Evolutionary conservation across 2,329 filamentous ascomycete genomes (phyloP), one percentile per base, ranked within the genome.

Genomic region (Hymenoscyphus fraxineus): DNA sequence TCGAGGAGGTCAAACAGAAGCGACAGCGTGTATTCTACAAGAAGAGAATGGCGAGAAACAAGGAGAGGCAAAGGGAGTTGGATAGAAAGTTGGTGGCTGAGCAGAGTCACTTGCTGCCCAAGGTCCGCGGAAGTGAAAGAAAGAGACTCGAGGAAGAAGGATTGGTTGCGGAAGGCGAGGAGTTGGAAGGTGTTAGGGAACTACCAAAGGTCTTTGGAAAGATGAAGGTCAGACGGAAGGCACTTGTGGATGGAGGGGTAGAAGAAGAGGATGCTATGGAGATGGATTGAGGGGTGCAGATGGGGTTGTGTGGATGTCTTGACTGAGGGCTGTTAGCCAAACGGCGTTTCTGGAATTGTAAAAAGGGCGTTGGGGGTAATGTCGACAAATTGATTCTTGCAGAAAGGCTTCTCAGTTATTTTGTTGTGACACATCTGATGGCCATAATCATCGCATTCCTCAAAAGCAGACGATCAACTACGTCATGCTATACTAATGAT

Each of bases 11-110:
- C 79, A 84, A 93, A 62, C 79, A 86, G 65, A 86, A 88, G 76
- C 86, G 95, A 76, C 94, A 98, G 84, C 86, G 92, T 72, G 90
- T 90, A 70, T 97, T 97, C 81, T 97, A 97, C 83, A 93, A 92
- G 86, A 88, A 90, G 76, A 88, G 95, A 76, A 93, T 98, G 91
- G 88, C 88, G 61, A 93, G 93, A 77, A 96, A 96, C 81, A 89
- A 90, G 80, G 90, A 90, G 78, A 85, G 88, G 76, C 88, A 95
- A 81, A 83, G 91, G 69, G 90, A 88, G 73, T 82, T 85, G 68
- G 92, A 97, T 76, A 83, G 92, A 77, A 95, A 94, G 82, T 84
- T 98, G 70, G 93, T 99, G 60, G 89, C 88, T 71, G 88, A 95
- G 82, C 94, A 97, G 80, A 88, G 93, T 82, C 95, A 99, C 80